Evolutionary conservation across 202 grass and related monocot species (phyloP).

Genomic region (Zizania palustris): DNA sequence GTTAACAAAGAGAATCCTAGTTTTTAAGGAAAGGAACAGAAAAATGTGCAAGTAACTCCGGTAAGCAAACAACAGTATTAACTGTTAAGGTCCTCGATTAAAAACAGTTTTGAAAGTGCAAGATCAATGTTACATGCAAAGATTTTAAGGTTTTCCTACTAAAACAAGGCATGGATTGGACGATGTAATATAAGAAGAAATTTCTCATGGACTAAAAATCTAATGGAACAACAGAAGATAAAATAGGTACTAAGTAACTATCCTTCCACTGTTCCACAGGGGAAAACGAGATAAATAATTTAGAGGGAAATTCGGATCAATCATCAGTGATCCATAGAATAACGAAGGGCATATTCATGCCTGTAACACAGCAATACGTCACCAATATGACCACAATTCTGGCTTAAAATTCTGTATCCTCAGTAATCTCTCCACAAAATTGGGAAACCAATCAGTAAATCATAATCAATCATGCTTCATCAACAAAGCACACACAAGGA

Average conservation of each 20-base stretch:
- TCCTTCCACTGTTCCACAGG: not conserved
- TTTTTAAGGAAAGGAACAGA: not conserved
- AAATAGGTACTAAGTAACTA: not conserved
- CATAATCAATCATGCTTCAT: not conserved
- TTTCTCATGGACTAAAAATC: not conserved
- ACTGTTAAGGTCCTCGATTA: not conserved
- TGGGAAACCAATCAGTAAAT: not conserved
- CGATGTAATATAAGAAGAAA: not conserved
- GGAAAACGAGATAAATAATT: not conserved
- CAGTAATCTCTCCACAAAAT: not conserved
- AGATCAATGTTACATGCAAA: not conserved
- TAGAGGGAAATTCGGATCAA: not conserved
- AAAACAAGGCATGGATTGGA: not conserved
- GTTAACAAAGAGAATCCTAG: conserved; percentile 9
- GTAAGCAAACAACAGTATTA: not conserved
- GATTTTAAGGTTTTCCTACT: not conserved
- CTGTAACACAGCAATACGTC: not conserved
- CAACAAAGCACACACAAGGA: not conserved
- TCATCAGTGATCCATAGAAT: not conserved
- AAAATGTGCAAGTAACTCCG: not conserved
- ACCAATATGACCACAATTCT: not conserved
- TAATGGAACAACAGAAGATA: conserved; percentile 5
- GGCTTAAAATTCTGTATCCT: not conserved
- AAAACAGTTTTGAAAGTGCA: not conserved
- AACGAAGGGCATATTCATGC: not conserved